Percentiles rank a stretch among this genome's conserved stretches.
Evolutionary conservation across 2,329 filamentous ascomycete species (phyloP).

Genomic region (Cephalotrichum gorgonifer): DNA sequence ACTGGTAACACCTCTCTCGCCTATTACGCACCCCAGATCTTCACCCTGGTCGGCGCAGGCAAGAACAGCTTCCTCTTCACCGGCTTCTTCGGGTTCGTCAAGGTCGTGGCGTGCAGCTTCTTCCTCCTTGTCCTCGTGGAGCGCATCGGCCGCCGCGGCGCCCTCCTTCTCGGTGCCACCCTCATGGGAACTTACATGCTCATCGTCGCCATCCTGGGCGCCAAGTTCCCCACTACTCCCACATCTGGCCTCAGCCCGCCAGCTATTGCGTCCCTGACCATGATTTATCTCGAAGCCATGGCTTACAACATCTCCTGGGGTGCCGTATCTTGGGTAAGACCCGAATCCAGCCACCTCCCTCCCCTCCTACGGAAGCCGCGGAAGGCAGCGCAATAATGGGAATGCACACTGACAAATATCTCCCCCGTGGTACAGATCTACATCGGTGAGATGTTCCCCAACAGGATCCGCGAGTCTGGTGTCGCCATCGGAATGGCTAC

Average conservation of each 20-base stretch:
- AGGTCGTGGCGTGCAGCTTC: slow-evolving; percentile 33
- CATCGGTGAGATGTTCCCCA: slow-evolving; percentile 38
- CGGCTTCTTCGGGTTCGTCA: slow-evolving; percentile 41
- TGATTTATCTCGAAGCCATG: slow-evolving; percentile 41
- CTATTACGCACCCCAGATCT: slow-evolving; percentile 42
- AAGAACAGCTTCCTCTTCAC: slow-evolving; percentile 35
- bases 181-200: slow-evolving; percentile 43
- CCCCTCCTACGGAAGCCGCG: too few species aligned
- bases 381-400: neutral
- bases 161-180: slow-evolving; percentile 35
- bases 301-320: slow-evolving; percentile 42
- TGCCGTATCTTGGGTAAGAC: slow-evolving; percentile 34
- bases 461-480: slow-evolving; percentile 36
- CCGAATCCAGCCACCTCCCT: too few species aligned
- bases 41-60: slow-evolving; percentile 36
- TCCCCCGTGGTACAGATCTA: slow-evolving; percentile 29
- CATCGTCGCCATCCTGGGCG: slow-evolving; percentile 36
- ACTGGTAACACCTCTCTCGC: slow-evolving; percentile 40
- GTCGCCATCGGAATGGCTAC: slow-evolving; percentile 37
- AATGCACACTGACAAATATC: neutral
- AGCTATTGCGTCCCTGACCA: slow-evolving; percentile 35
- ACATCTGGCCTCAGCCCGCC: slow-evolving; percentile 20
- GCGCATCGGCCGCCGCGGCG: slow-evolving; percentile 33
- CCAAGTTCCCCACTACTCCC: slow-evolving; percentile 27
- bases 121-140: slow-evolving; percentile 40